A percentile compares a stretch with the other conserved stretches of the same genome.
Conservation (phyloP, 2,329 filamentous ascomycete species). For the Colletotrichum sp. region DNA sequence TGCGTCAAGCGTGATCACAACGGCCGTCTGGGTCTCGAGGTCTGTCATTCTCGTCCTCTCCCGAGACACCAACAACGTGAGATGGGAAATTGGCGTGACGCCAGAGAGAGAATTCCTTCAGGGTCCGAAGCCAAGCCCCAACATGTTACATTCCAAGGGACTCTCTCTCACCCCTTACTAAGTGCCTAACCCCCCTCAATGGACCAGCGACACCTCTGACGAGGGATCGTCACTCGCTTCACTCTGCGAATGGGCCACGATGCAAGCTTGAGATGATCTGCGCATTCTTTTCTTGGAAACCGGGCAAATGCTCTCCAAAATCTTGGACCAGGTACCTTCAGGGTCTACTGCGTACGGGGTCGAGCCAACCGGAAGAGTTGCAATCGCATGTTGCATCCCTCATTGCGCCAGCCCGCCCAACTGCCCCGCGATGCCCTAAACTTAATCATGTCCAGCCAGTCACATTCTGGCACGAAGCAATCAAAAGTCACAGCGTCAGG, state of each 20-base stretch:
- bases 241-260: background rate
- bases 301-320: background rate
- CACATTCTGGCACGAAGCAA: background rate
- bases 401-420: background rate
- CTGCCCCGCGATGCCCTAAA: background rate
- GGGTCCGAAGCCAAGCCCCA: background rate
- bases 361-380: background rate
- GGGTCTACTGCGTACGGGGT: background rate
- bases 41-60: background rate
- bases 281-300: slow-evolving; percentile 11
- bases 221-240: background rate
- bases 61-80: slow-evolving; percentile 6
- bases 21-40: background rate
- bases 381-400: background rate
- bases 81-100: background rate
- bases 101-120: background rate
- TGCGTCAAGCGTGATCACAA: slow-evolving; percentile 12
- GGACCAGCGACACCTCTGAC: background rate
- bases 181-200: background rate
- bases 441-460: background rate
- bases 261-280: background rate
- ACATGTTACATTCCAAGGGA: background rate
- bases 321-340: background rate
- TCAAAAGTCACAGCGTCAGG: background rate
- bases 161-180: background rate